Evolutionary conservation across 805 yeast genomes (phyloP).

Genomic region (Metschnikowia koreensis): DNA sequence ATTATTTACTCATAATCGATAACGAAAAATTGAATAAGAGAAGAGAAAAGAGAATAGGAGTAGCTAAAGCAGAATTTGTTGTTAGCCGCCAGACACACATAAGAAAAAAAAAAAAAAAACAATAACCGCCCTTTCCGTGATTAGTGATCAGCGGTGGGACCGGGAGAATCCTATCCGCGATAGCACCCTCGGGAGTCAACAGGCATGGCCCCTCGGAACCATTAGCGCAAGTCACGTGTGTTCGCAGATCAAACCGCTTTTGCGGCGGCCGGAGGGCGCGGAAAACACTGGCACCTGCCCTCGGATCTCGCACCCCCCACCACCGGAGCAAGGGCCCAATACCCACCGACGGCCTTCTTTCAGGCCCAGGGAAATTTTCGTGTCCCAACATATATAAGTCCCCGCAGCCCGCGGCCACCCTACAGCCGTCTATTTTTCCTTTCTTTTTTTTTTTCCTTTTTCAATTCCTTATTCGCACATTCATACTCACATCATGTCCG

Average conservation of each 20-base stretch:
- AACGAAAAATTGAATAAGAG: too few species aligned
- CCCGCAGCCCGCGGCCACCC: not conserved
- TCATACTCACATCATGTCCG: conserved; percentile 18
- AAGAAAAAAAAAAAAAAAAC: too few species aligned
- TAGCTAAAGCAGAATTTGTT: not conserved
- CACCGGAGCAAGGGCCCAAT: conserved; percentile 2
- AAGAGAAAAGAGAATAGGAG: not conserved
- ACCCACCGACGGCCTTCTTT: not conserved
- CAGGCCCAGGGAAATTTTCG: not conserved
- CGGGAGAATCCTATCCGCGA: conserved; percentile 1
- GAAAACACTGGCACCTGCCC: not conserved
- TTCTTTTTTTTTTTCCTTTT: not conserved
- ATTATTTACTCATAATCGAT: not conserved
- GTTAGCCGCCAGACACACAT: not conserved
- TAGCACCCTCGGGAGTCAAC: not conserved
- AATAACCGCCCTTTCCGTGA: not conserved
- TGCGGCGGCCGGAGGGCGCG: not conserved
- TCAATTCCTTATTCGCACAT: not conserved
- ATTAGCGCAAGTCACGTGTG: not conserved
- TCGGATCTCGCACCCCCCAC: conserved; percentile 3
- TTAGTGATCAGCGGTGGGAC: not conserved
- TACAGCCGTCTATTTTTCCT: conserved; percentile 3
- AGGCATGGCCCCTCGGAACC: conserved; percentile 3
- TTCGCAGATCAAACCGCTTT: not conserved
- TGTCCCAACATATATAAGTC: conserved; percentile 3